Base-by-base conservation (phyloP, 495 filamentous ascomycete species). In the Aspergillus funiculosus region DNA sequence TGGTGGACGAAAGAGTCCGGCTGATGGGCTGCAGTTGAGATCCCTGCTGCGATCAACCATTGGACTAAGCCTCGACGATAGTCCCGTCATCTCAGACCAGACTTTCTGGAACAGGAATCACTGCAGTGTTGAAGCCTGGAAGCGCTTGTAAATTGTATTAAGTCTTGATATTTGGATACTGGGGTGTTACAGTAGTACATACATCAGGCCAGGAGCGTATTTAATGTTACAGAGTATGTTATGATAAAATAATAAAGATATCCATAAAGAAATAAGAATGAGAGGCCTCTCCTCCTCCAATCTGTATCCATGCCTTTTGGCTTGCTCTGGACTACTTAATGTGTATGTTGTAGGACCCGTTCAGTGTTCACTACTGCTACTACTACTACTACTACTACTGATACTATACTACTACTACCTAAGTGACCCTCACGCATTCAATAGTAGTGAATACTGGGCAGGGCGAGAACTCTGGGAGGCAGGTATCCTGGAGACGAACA, bases 21-120 rank as follows among this genome's bases (percentile, higher is more conserved):
- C 41, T 47, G 41, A 45, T 43, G 50, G 49, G 46, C 52, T 59
- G 51, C 55, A 47, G 58, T 53, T 55, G 46, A 55, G 31, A 65
- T 57, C 64, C 66, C 58, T 59, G 66, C 52, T 63, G 48, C 44
- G 58, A 51, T 41, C 39, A 51, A 19, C 57, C 46, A 69, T 69
- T 69, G 66, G 66, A 52, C 46, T 53, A 56, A 46, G 43, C 50
- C 50, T 54, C 39, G 53, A 48, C 43, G 50, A 50, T 46, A 29
- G 54, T n/a, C n/a, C n/a, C n/a, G n/a, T 51, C 46, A 56, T 58
- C 51, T 51, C 49, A n/a, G n/a, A n/a, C n/a, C 38, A 53, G 50
- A 45, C 50, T 56, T 61, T 56, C 52, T 52, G 42, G 52, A 61
- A 56, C 17, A 30, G 54, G 53, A 56, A 48, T 39, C 40, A 28